Evolutionary conservation across 306 rosid genomes (phyloP), one percentile per base, ranked within the genome.

Genomic region (Trichosanthes truncata): DNA sequence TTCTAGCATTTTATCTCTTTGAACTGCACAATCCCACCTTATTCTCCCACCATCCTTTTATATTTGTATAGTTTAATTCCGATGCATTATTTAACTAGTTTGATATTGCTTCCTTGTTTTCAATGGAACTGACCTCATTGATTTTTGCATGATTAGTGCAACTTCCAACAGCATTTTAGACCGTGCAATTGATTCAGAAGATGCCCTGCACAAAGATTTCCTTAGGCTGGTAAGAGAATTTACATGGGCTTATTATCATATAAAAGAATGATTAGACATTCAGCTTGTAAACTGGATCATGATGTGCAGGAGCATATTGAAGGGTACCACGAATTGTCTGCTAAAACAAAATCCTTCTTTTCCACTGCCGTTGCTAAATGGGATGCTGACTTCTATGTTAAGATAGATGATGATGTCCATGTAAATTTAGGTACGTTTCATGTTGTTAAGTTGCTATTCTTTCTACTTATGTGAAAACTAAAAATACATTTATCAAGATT

Each of bases 341-440:
- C 98, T 63, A 96, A 96, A 86, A 96, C 99, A 74, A 93, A 93
- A 85, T 88, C 11, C 73, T 95, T 93, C 93, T 96, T 96, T 83
- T 83, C 99, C 51, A 91, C 97, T 4, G 99, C 99, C 14, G 92
- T 96, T 83, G 85, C 93, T 63, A 82, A 49, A 63, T 96, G 97
- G 97, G 98, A 96, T 84, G 96, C 99, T 79, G 96, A 96, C 81
- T 96, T 96, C 86, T 93, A 96, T 83, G 91, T 96, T 77, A 96
- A 96, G 87, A 93, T 96, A 78, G 99, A 96, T 74, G 99, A 96
- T 57, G 99, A 96, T 82, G 99, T 96, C 80, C 99, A 96, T 83
- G 98, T 96, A 86, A 96, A 96, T 89, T 87, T 96, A 85, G 99
- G 99, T 93, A 87, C 9, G 84, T 26, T 45, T 59, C 79, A 68